phyloP scores from a whole-genome alignment of 495 filamentous ascomycete species.

The Neohortaea acidophila region DNA sequence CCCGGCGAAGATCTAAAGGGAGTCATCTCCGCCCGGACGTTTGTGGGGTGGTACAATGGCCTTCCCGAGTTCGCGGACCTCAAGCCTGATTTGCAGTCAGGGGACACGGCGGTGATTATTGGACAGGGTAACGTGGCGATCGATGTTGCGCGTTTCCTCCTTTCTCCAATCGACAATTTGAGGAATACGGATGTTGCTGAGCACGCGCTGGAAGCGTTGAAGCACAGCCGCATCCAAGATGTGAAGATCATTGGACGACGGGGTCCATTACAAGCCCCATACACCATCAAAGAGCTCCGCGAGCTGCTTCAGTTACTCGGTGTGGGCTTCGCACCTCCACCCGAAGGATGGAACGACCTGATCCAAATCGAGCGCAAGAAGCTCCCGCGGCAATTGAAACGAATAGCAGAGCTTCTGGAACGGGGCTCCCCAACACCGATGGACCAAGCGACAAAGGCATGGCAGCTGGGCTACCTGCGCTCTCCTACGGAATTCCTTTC shows the following conservation, averaged over 20 bases:
- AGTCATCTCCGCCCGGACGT: constrained; percentile 78
- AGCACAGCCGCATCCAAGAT: constrained; percentile 56
- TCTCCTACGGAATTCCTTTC: constrained; percentile 55
- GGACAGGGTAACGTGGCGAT: constrained; percentile 94
- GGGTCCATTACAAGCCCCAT: constrained; percentile 67
- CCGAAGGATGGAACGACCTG: constrained; percentile 39
- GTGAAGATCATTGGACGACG: constrained; percentile 76
- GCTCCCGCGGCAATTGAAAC: constrained; percentile 56
- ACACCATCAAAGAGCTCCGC: constrained; percentile 84
- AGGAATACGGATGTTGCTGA: constrained; percentile 77
- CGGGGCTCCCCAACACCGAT: constrained; percentile 48
- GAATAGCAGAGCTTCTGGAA: constrained; percentile 62
- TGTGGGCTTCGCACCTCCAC: constrained; percentile 51
- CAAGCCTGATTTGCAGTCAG: constrained; percentile 57
- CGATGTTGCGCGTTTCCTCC: constrained; percentile 78
- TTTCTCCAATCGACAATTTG: constrained; percentile 55
- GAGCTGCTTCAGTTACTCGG: constrained; percentile 67
- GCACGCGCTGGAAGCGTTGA: constrained; percentile 58
- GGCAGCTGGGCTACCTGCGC: constrained; percentile 72
- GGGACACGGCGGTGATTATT: constrained; percentile 75
- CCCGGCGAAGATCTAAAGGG: constrained; percentile 64
- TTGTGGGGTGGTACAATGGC: constrained; percentile 98
- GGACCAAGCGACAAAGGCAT: constrained; percentile 42
- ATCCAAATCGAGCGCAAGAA: constrained; percentile 41
- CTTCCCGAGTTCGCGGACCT: constrained; percentile 67